Percentiles rank a stretch among this genome's conserved stretches.
Evolutionary conservation across 176 grass and related monocot genomes (phyloP).

Genomic region (Zizania latifolia): DNA sequence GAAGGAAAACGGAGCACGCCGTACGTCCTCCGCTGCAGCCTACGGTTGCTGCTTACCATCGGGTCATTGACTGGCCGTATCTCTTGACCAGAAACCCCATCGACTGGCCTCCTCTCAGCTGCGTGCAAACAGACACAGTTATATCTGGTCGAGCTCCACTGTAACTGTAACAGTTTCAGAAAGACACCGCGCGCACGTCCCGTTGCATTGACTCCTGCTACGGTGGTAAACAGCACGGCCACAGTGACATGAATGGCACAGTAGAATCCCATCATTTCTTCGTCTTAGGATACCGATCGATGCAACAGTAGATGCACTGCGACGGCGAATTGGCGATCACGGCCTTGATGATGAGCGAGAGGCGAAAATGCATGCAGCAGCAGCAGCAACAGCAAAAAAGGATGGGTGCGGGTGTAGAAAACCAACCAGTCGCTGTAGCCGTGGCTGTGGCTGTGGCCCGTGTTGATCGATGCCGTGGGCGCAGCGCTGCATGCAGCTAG

Average conservation of each 20-base stretch:
- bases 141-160: too few species aligned
- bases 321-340: not conserved
- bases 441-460: not conserved
- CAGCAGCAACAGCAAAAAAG: not conserved
- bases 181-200: too few species aligned
- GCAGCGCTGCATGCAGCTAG: conserved; percentile 5
- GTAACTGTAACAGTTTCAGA: not conserved
- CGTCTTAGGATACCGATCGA: conserved; percentile 29
- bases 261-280: conserved; percentile 7
- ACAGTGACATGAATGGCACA: not conserved
- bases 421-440: not conserved
- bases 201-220: not conserved
- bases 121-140: too few species aligned
- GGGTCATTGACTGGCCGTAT: not conserved
- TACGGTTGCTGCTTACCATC: too few species aligned
- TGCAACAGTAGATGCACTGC: conserved; percentile 36
- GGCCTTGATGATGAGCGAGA: not conserved
- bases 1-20: not conserved
- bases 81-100: not conserved
- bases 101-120: not conserved
- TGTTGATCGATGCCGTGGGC: not conserved
- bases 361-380: not conserved
- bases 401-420: not conserved
- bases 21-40: too few species aligned
- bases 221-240: not conserved